Percentiles rank a stretch among this genome's conserved stretches.
These are phyloP conservation scores for Thermothielavioides terrestris DNA, from an alignment of 495 filamentous ascomycete genomes.

Conservation along the genomic window DNA sequence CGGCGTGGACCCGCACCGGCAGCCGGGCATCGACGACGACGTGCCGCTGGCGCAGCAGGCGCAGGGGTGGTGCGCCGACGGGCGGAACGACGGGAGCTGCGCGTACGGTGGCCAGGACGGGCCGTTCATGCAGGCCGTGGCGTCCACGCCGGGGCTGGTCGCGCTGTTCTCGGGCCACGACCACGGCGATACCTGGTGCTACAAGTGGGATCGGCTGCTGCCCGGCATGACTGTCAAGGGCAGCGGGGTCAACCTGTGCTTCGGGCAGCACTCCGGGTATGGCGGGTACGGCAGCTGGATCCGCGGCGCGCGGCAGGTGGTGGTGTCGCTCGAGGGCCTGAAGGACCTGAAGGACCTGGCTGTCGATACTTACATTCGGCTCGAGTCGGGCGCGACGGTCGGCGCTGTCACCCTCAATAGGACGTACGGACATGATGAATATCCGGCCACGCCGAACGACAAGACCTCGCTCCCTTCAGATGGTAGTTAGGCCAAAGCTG, in stretches of 20 bases:
- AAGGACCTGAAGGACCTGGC: conserved; percentile 26
- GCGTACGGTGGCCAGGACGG: conserved; percentile 48
- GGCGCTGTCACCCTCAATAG: conserved; percentile 53
- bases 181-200: conserved; percentile 61
- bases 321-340: conserved; percentile 33
- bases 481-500: neutral
- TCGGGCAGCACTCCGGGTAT: conserved; percentile 62
- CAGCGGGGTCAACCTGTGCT: conserved; percentile 48
- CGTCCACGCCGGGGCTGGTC: conserved; percentile 48
- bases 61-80: conserved; percentile 44
- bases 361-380: conserved; percentile 55
- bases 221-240: conserved; percentile 25
- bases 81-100: conserved; percentile 29
- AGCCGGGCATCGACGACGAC: conserved; percentile 63
- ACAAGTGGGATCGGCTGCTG: conserved; percentile 32
- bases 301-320: conserved; percentile 52
- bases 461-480: conserved; percentile 20
- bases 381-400: conserved; percentile 52
- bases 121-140: conserved; percentile 57
- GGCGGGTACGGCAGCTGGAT: conserved; percentile 61
- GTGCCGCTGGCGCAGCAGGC: conserved; percentile 41
- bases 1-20: conserved; percentile 29
- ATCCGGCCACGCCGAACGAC: conserved; percentile 37
- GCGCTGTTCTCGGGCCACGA: conserved; percentile 63
- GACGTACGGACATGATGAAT: conserved; percentile 58